Conservation (phyloP, 768 basidiomycete genomes). For the Tulasnella sp. region DNA sequence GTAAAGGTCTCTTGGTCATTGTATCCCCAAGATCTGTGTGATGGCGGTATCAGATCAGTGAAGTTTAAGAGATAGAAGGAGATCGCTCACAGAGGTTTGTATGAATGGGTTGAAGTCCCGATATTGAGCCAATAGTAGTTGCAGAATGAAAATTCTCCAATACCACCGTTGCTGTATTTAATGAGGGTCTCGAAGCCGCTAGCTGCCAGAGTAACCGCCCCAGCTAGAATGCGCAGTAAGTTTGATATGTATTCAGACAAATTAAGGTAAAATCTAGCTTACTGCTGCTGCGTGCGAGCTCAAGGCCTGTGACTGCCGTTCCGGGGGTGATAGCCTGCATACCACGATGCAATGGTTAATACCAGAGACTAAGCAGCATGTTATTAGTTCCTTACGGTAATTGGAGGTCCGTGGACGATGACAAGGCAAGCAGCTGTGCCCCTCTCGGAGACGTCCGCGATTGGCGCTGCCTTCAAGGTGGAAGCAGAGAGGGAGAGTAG, state of each 20-base stretch:
- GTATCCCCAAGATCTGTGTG: not conserved
- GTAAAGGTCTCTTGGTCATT: not conserved
- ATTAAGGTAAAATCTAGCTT: not conserved
- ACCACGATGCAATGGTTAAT: not conserved
- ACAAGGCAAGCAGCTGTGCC: not conserved
- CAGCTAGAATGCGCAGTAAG: not conserved
- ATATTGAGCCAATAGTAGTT: constrained; percentile 15
- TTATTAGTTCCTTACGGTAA: not conserved
- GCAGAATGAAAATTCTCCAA: not conserved
- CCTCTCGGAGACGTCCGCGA: not conserved
- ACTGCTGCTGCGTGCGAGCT: constrained; percentile 1
- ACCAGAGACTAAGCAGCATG: not conserved
- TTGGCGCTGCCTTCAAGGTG: not conserved
- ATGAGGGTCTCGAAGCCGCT: not conserved
- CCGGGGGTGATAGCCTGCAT: not conserved
- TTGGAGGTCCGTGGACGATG: not conserved
- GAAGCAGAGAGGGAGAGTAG: not conserved
- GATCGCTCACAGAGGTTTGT: constrained; percentile 7
- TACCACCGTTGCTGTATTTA: constrained; percentile 1
- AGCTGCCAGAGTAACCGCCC: not conserved
- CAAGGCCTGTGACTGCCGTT: not conserved
- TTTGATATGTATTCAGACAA: not conserved
- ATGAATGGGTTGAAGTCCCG: not conserved
- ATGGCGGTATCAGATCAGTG: not conserved
- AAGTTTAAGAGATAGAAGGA: not conserved